phyloP scores from a whole-genome alignment of 169 alveolate species.

The Eimeria tenella region DNA sequence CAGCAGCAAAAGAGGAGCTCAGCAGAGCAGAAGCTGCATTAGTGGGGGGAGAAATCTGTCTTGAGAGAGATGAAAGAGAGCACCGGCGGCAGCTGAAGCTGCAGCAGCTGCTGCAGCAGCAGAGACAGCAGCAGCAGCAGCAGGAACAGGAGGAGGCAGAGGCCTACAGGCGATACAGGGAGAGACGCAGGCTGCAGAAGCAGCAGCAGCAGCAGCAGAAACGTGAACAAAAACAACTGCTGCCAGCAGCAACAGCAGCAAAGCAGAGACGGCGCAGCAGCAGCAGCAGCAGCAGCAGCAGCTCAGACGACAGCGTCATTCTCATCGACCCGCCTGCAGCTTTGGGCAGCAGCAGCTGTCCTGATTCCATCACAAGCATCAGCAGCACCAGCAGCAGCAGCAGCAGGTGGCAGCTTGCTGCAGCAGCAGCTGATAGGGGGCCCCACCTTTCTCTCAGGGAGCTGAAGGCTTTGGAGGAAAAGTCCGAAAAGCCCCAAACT shows the following conservation, averaged over 20 bases:
- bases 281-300: slow-evolving; percentile 1
- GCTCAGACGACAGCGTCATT: slow-evolving; percentile 16
- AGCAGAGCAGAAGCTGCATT: slow-evolving; percentile 22
- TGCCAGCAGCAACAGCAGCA: background rate
- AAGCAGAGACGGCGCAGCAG: background rate
- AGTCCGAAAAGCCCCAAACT: slow-evolving; percentile 7
- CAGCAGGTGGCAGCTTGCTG: slow-evolving; percentile 17
- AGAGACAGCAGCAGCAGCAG: slow-evolving; percentile 1
- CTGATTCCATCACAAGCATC: background rate
- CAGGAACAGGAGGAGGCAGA: background rate
- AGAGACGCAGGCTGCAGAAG: slow-evolving; percentile 17
- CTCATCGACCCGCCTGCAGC: slow-evolving; percentile 31
- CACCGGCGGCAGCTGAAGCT: slow-evolving; percentile 66
- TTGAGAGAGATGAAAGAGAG: slow-evolving; percentile 55
- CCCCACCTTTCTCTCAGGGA: background rate
- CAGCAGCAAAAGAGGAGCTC: slow-evolving; percentile 9
- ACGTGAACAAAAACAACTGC: background rate
- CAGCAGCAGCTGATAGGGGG: background rate
- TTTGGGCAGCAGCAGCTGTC: background rate
- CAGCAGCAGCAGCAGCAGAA: slow-evolving; percentile 38
- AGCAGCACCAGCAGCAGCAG: background rate
- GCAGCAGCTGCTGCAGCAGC: slow-evolving; percentile 64
- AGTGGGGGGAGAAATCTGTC: slow-evolving; percentile 26
- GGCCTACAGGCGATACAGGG: background rate
- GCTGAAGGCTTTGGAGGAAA: slow-evolving; percentile 13